Percentiles rank a stretch among this genome's conserved stretches.
phyloP scores from a whole-genome alignment of 345 rosid genomes.

The Iberis pinnata region DNA sequence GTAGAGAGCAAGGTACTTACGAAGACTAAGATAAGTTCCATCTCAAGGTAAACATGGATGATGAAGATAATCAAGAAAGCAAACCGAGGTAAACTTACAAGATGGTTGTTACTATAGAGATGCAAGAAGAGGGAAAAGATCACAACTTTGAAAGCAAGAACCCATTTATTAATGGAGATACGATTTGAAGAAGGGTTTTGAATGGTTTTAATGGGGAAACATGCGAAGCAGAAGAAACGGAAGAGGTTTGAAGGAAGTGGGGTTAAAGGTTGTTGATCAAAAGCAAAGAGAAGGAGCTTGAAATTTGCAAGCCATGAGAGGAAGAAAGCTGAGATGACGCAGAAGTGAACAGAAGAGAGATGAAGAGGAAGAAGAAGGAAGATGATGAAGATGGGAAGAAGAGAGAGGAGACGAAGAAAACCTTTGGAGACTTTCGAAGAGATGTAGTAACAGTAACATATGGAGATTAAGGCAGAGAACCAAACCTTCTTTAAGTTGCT shows the following conservation, averaged over 20 bases:
- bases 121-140: conserved; percentile 20
- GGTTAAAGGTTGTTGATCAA: conserved; percentile 34
- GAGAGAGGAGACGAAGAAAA: conserved; percentile 39
- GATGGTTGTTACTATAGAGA: conserved; percentile 1
- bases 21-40: conserved; percentile 35
- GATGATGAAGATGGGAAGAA: conserved; percentile 42
- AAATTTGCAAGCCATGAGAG: conserved; percentile 55
- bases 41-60: conserved; percentile 36
- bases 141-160: conserved; percentile 31
- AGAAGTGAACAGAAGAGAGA: conserved; percentile 34
- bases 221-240: conserved; percentile 31
- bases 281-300: conserved; percentile 51
- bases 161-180: conserved; percentile 2
- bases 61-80: conserved; percentile 14
- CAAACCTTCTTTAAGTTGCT: too few species aligned
- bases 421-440: too few species aligned
- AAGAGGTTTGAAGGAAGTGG: conserved; percentile 17
- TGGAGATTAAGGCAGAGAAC: too few species aligned
- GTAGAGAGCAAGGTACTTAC: conserved; percentile 31
- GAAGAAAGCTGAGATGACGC: conserved; percentile 37
- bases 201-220: conserved; percentile 37
- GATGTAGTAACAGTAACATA: too few species aligned
- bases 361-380: conserved; percentile 45
- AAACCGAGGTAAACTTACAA: neutral
- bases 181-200: conserved; percentile 25